Percentiles rank a stretch among this genome's conserved stretches.
Evolutionary conservation across 805 yeast species (phyloP).

Genomic region (Pachysolen tannophilus): DNA sequence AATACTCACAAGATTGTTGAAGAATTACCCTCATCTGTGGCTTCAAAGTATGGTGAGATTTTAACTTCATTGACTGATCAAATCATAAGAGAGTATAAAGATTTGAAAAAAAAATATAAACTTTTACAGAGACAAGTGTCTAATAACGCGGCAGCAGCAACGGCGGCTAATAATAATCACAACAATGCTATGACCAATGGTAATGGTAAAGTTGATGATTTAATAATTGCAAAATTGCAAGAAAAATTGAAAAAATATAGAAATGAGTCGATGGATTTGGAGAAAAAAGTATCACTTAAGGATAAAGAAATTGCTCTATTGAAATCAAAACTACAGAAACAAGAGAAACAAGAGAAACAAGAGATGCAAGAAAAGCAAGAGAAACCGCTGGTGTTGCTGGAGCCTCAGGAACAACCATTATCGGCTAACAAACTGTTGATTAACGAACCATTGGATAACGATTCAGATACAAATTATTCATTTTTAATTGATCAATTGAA

Average conservation of each 20-base stretch:
- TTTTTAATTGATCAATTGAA: constrained; percentile 3
- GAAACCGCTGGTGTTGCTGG: neutral
- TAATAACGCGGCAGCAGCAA: neutral
- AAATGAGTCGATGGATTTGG: neutral
- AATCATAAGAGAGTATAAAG: constrained; percentile 5
- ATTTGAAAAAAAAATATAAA: constrained; percentile 5
- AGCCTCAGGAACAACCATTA: neutral
- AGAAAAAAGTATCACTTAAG: neutral
- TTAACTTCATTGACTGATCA: constrained; percentile 1
- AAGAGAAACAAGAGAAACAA: neutral
- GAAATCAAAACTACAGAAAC: neutral
- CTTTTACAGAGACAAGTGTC: constrained; percentile 1
- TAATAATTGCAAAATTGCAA: constrained; percentile 3
- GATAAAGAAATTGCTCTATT: neutral
- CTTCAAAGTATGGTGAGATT: constrained; percentile 7
- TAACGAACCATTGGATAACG: neutral
- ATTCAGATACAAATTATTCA: neutral
- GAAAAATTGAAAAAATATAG: constrained; percentile 7
- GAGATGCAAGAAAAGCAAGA: neutral
- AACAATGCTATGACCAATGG: too few relatives aligned
- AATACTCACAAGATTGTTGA: constrained; percentile 6
- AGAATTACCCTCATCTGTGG: constrained; percentile 5
- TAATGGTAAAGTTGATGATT: constrained; percentile 1
- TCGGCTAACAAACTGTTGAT: neutral
- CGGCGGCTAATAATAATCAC: neutral